phyloP scores from a whole-genome alignment of 192 early-diverging fungal genomes.

The Bifiguratus adelaidae region DNA sequence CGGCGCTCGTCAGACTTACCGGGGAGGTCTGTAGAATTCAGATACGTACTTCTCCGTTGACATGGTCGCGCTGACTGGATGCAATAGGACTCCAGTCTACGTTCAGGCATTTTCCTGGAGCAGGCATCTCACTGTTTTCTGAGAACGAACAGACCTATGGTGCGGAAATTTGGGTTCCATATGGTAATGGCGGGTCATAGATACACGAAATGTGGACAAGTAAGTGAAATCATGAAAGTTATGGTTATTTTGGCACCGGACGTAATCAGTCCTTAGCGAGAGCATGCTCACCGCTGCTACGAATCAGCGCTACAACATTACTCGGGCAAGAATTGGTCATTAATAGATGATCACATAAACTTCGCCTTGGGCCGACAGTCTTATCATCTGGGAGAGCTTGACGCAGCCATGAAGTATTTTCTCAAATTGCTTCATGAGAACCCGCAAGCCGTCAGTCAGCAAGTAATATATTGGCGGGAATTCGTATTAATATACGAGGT shows the following conservation, averaged over 20 bases:
- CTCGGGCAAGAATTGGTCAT: slow-evolving; percentile 48
- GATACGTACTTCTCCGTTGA: not conserved
- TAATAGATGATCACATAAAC: slow-evolving; percentile 84
- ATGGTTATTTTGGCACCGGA: not conserved
- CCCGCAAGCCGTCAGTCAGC: slow-evolving; percentile 35
- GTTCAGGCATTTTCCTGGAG: slow-evolving; percentile 75
- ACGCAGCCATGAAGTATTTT: slow-evolving; percentile 71
- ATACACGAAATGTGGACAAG: slow-evolving; percentile 69
- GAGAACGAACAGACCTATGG: slow-evolving; percentile 47
- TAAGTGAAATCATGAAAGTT: slow-evolving; percentile 11
- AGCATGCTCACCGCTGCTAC: slow-evolving; percentile 76
- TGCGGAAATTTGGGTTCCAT: slow-evolving; percentile 86
- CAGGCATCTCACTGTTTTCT: slow-evolving; percentile 82
- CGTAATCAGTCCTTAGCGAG: slow-evolving; percentile 25
- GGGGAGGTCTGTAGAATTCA: slow-evolving; percentile 44
- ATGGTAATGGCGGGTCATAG: slow-evolving; percentile 78
- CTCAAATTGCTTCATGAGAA: slow-evolving; percentile 60
- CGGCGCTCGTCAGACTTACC: slow-evolving; percentile 58
- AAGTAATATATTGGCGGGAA: not conserved
- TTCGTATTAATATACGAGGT: too few relatives aligned
- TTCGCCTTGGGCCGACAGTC: slow-evolving; percentile 79
- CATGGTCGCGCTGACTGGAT: not conserved
- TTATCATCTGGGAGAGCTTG: slow-evolving; percentile 61
- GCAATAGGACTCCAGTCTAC: slow-evolving; percentile 58
- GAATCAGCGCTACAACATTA: slow-evolving; percentile 46